Conservation (phyloP, 2,329 filamentous ascomycete genomes). For the Calonectria naviculata region DNA sequence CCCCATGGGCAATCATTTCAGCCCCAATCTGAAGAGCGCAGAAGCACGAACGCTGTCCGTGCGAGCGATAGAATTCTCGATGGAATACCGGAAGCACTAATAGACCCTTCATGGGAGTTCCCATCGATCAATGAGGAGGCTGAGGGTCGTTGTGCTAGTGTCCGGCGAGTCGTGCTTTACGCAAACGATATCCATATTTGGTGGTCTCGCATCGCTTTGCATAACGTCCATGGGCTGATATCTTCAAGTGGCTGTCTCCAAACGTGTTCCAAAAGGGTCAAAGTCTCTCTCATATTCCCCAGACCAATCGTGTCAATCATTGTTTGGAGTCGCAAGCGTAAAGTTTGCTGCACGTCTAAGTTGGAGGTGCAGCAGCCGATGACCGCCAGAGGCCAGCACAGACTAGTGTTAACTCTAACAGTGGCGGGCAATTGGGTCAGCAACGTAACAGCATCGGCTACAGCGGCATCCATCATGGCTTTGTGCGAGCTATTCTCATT, state of each 20-base stretch:
- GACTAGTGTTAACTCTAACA: conserved; percentile 51
- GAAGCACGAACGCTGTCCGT: background rate
- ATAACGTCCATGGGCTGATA: conserved; percentile 56
- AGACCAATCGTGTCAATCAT: conserved; percentile 53
- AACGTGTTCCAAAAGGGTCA: conserved; percentile 53
- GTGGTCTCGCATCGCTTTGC: conserved; percentile 56
- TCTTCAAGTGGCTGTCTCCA: conserved; percentile 49
- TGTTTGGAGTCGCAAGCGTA: conserved; percentile 46
- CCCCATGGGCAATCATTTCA: background rate
- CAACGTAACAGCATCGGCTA: conserved; percentile 43
- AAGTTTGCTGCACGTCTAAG: conserved; percentile 47
- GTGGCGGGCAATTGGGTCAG: conserved; percentile 46
- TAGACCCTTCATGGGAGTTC: background rate
- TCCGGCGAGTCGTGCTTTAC: conserved; percentile 32
- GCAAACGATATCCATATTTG: conserved; percentile 63
- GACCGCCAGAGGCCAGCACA: conserved; percentile 53
- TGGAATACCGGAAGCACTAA: background rate
- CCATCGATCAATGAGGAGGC: background rate
- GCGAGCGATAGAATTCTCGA: background rate
- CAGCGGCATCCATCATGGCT: conserved; percentile 42
- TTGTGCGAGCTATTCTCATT: conserved; percentile 31
- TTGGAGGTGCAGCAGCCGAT: conserved; percentile 51
- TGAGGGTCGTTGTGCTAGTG: background rate
- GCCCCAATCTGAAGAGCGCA: background rate
- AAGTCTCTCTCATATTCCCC: conserved; percentile 57